A percentile compares a stretch with the other conserved stretches of the same genome.
Evolutionary conservation across 345 rosid genomes (phyloP).

Genomic region (Arabis hirsuta): DNA sequence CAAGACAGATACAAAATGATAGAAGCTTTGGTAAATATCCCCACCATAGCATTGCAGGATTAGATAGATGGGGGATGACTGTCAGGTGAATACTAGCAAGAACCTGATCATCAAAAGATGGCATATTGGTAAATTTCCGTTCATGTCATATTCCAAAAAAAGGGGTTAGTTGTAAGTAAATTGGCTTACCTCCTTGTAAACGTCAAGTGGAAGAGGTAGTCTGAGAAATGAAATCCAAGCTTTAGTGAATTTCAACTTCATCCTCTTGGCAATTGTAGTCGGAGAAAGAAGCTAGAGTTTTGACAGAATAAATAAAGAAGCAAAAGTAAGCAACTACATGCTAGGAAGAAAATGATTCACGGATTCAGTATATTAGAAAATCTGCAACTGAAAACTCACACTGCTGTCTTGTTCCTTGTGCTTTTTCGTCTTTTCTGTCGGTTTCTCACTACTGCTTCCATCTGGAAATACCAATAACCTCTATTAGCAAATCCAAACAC

Average conservation of each 20-base stretch:
- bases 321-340: conserved; percentile 7
- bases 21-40: not conserved
- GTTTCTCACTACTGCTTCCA: conserved; percentile 26
- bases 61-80: conserved; percentile 81
- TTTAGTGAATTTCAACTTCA: conserved; percentile 86
- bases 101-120: conserved; percentile 60
- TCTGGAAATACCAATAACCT: conserved; percentile 29
- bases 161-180: conserved; percentile 11
- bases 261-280: conserved; percentile 63
- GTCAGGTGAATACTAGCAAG: conserved; percentile 72
- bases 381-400: conserved; percentile 49
- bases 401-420: conserved; percentile 43
- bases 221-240: conserved; percentile 94
- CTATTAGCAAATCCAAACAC: conserved; percentile 16
- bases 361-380: not conserved
- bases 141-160: conserved; percentile 9
- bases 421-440: conserved; percentile 46
- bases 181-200: conserved; percentile 81
- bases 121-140: conserved; percentile 27
- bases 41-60: conserved; percentile 81
- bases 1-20: not conserved
- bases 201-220: conserved; percentile 78
- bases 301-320: not conserved
- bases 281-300: conserved; percentile 63
- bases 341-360: not conserved